Conservation (phyloP, 495 filamentous ascomycete genomes). For the Aspergillus leporis region DNA sequence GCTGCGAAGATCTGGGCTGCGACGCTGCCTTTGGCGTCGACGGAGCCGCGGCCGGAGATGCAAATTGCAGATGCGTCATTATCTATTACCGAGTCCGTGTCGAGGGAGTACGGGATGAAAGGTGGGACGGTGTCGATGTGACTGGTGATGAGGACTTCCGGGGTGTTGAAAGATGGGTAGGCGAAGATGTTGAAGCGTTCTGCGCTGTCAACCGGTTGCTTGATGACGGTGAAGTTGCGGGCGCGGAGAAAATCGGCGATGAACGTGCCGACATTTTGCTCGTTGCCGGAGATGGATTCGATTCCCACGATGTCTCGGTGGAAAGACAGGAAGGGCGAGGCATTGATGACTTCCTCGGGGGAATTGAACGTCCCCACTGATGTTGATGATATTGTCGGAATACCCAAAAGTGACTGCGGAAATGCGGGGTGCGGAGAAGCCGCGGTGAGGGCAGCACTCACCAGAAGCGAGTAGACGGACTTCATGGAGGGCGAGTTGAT, state of each 20-base stretch:
- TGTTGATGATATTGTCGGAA: neutral
- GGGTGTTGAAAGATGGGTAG: slow-evolving; percentile 59
- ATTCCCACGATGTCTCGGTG: slow-evolving; percentile 76
- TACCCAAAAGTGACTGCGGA: slow-evolving; percentile 6
- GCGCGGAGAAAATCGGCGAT: slow-evolving; percentile 66
- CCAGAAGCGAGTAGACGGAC: slow-evolving; percentile 20
- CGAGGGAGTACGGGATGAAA: slow-evolving; percentile 57
- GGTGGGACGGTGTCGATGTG: slow-evolving; percentile 74
- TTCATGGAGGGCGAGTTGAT: slow-evolving; percentile 10
- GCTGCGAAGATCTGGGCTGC: slow-evolving; percentile 75
- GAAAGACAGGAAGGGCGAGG: slow-evolving; percentile 64
- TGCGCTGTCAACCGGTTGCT: slow-evolving; percentile 50
- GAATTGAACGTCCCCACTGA: slow-evolving; percentile 2
- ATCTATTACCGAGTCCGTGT: slow-evolving; percentile 29
- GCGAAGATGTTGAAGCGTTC: slow-evolving; percentile 77
- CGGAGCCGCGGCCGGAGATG: slow-evolving; percentile 76
- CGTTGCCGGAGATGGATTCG: slow-evolving; percentile 73
- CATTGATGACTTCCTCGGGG: slow-evolving; percentile 34
- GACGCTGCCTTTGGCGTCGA: slow-evolving; percentile 89
- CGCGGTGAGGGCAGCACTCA: slow-evolving; percentile 24
- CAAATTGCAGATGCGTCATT: slow-evolving; percentile 44
- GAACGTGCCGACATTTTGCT: slow-evolving; percentile 67
- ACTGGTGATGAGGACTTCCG: slow-evolving; percentile 69
- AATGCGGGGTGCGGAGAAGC: slow-evolving; percentile 40
- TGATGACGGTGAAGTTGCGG: slow-evolving; percentile 66